Evolutionary conservation across 257 asterid genomes (phyloP).

Genomic region (Primulina eburnea): DNA sequence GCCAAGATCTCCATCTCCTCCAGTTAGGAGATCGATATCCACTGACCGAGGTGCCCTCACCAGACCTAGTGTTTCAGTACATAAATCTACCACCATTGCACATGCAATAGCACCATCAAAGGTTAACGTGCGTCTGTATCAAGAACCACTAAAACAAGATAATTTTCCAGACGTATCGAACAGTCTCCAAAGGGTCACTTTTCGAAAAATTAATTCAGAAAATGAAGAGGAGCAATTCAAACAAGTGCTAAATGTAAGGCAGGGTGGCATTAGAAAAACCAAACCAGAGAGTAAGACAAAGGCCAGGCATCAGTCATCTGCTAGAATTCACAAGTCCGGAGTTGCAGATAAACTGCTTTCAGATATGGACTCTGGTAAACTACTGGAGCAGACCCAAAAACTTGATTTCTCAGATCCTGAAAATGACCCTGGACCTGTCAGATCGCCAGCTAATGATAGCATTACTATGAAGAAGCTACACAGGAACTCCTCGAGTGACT

Average conservation of each 20-base stretch:
- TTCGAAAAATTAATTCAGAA: constrained; percentile 48
- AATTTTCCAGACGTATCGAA: constrained; percentile 42
- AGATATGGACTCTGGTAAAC: constrained; percentile 32
- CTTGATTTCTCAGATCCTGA: constrained; percentile 52
- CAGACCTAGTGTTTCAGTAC: constrained; percentile 50
- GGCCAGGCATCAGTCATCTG: constrained; percentile 47
- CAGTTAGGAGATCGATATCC: constrained; percentile 78
- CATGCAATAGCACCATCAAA: constrained; percentile 43
- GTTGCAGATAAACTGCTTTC: constrained; percentile 39
- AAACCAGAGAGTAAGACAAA: constrained; percentile 57
- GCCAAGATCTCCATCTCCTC: constrained; percentile 78
- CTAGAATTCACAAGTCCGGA: constrained; percentile 47
- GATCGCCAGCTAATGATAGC: constrained; percentile 34
- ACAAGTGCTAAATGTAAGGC: constrained; percentile 62
- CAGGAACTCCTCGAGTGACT: constrained; percentile 51
- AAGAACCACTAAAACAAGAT: constrained; percentile 36
- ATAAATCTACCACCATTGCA: constrained; percentile 39
- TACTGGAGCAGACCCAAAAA: constrained; percentile 42
- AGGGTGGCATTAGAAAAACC: constrained; percentile 59
- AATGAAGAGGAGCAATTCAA: constrained; percentile 67
- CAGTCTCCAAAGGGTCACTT: constrained; percentile 47
- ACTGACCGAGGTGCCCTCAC: constrained; percentile 60
- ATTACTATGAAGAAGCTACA: constrained; percentile 47
- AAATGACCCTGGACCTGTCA: constrained; percentile 38
- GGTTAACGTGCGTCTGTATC: constrained; percentile 25